A percentile compares a stretch with the other conserved stretches of the same genome.
phyloP scores from a whole-genome alignment of 768 basidiomycete genomes.

The Pleurotus ostreatus region DNA sequence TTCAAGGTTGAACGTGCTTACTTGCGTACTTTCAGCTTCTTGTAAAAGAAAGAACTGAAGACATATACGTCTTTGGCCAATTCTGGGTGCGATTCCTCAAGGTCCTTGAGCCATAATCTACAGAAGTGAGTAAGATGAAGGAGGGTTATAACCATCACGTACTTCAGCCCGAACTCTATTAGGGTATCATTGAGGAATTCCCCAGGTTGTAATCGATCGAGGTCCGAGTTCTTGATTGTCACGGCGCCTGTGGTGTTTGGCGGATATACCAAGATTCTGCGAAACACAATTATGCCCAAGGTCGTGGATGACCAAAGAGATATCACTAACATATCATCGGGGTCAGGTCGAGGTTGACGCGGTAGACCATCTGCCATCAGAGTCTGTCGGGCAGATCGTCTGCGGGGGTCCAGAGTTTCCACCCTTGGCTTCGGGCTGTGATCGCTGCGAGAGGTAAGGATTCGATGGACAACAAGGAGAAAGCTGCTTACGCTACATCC shows the following conservation, averaged over 20 bases:
- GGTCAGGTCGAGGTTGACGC: slow-evolving; percentile 29
- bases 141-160: slow-evolving; percentile 21
- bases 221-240: slow-evolving; percentile 77
- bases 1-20: slow-evolving; percentile 22
- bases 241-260: slow-evolving; percentile 68
- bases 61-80: slow-evolving; percentile 77
- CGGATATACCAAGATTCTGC: slow-evolving; percentile 76
- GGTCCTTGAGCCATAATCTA: slow-evolving; percentile 67
- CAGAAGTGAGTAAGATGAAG: slow-evolving; percentile 3
- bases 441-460: too few species aligned
- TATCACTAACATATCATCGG: slow-evolving; percentile 60
- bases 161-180: slow-evolving; percentile 96
- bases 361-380: slow-evolving; percentile 19
- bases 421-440: too few species aligned
- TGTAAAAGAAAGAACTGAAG: slow-evolving; percentile 98
- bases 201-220: slow-evolving; percentile 65
- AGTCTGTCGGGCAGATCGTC: slow-evolving; percentile 33
- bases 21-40: slow-evolving; percentile 79
- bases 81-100: slow-evolving; percentile 51
- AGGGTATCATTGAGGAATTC: slow-evolving; percentile 96
- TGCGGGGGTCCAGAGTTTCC: slow-evolving; percentile 11
- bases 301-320: slow-evolving; percentile 4
- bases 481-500: too few species aligned
- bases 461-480: too few species aligned
- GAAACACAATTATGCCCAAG: background rate